Evolutionary conservation across 805 yeast genomes (phyloP), one percentile per base, ranked within the genome.

Genomic region (Starmerella potacharoeniae): DNA sequence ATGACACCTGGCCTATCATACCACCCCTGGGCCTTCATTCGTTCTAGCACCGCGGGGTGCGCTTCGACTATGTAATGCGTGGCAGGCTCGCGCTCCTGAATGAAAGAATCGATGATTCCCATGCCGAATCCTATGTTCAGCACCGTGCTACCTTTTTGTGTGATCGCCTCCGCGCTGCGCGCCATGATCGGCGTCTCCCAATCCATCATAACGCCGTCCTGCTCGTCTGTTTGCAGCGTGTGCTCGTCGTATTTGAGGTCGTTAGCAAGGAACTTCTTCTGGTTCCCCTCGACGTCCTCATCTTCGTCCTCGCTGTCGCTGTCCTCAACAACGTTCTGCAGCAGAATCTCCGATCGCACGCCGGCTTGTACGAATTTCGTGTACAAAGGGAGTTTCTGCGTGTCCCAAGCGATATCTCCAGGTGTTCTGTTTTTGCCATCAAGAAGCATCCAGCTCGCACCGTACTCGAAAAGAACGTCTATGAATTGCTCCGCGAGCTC

Each of bases 131-230:
- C 97, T 41, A 90, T 86, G 64, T 90, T 90, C 39, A 91, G 72
- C 2, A 91, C 80, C 1, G 54, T 51, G 11, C 63, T 58, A 41
- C 73, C 77, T 8, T 79, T 73, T 49, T 73, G 73, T 66, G 83
- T 82, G n/a, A 91, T 66, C 0, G 91, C 72, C 36, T 84, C 81
- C 54, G 95, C 84, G 0, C 95, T 95, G 14, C 82, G 74, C 52
- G 76, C 73, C 97, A 90, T 90, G 54, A 90, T 73, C 22, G 81
- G 78, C 5, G 80, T 76, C 67, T 90, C 97, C 97, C 97, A 90
- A 62, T 84, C 84, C 97, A 90, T 90, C 97, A 90, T 90, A 2
- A 90, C 97, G 16, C 96, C 97, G 64, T 90, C 97, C 51, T 83
- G 73, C 29, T 80, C 83, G 57, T 79, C 75, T 0, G 97, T 91